A percentile compares a stretch with the other conserved stretches of the same genome.
Conservation (phyloP, 228 moss, liverwort and hornwort genomes). For the Sphagnum fallax region DNA sequence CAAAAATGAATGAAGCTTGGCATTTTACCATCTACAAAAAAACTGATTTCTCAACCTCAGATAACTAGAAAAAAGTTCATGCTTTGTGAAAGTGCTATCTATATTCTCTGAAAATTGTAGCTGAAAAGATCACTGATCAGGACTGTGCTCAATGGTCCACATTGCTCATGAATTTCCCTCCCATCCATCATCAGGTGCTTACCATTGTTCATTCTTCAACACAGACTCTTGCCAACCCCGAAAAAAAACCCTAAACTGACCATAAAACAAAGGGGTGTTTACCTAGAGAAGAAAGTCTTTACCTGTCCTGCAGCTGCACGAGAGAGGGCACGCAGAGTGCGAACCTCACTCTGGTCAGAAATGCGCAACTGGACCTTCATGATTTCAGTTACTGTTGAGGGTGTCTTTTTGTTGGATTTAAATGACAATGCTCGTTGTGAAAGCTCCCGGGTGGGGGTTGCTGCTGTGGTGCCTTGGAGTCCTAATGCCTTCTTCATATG, state of each 20-base stretch:
- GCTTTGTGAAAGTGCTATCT: not conserved
- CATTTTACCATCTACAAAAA: not conserved
- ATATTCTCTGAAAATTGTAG: not conserved
- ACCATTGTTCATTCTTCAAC: not conserved
- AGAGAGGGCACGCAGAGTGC: constrained; percentile 64
- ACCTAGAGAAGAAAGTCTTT: not conserved
- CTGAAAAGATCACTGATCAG: too few relatives aligned
- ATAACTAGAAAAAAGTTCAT: not conserved
- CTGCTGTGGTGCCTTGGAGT: constrained; percentile 16
- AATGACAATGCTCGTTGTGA: constrained; percentile 24
- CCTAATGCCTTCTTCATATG: constrained; percentile 74
- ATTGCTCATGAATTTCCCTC: not conserved
- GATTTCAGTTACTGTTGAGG: constrained; percentile 39
- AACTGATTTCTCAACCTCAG: not conserved
- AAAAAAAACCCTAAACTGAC: not conserved
- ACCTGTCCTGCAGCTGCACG: constrained; percentile 74
- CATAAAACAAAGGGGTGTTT: constrained; percentile 1
- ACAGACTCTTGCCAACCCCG: not conserved
- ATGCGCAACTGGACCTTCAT: constrained; percentile 71
- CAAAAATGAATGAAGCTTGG: not conserved
- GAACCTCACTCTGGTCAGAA: constrained; percentile 68
- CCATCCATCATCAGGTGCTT: not conserved
- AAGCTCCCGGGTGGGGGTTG: too few relatives aligned
- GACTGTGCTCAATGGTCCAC: too few relatives aligned
- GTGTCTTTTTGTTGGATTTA: constrained; percentile 43